phyloP scores from a whole-genome alignment of 2,329 filamentous ascomycete genomes.

The Penicillium sp. region DNA sequence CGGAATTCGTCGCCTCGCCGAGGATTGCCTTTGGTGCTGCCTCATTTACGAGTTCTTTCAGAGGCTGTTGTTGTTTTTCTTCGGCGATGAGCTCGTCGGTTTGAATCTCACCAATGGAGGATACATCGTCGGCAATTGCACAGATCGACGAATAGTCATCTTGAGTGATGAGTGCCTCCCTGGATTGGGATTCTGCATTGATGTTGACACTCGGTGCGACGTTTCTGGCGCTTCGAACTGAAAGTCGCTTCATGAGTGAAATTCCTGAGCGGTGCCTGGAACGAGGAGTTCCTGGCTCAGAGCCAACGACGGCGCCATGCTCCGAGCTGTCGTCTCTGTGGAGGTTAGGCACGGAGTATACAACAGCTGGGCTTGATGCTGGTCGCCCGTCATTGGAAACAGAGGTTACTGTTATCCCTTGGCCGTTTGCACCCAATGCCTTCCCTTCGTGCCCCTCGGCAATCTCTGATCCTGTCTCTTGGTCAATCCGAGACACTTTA shows the following conservation, averaged over 20 bases:
- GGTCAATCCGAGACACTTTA: conserved; percentile 19
- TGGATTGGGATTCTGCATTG: conserved; percentile 24
- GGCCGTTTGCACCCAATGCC: not conserved
- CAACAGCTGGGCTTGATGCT: not conserved
- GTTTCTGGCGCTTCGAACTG: conserved; percentile 16
- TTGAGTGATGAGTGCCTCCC: conserved; percentile 30
- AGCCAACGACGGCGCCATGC: conserved; percentile 53
- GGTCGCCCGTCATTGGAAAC: not conserved
- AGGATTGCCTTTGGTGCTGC: not conserved
- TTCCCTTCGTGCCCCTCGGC: conserved; percentile 10
- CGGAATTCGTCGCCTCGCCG: not conserved
- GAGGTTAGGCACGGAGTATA: conserved; percentile 1
- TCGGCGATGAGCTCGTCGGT: conserved; percentile 1
- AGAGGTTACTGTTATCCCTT: not conserved
- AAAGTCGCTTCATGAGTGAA: conserved; percentile 23
- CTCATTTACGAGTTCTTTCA: not conserved
- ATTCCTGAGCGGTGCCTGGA: conserved; percentile 29
- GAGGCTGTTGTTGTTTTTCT: not conserved
- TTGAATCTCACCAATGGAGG: conserved; percentile 15
- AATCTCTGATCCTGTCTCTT: conserved; percentile 13
- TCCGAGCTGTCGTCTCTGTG: conserved; percentile 56
- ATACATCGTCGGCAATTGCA: conserved; percentile 22
- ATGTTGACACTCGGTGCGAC: not conserved
- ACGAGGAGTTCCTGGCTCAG: conserved; percentile 26
- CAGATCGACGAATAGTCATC: conserved; percentile 18